These are phyloP conservation scores for Collybia sordida DNA, from an alignment of 768 basidiomycete species.

Conservation along the genomic window DNA sequence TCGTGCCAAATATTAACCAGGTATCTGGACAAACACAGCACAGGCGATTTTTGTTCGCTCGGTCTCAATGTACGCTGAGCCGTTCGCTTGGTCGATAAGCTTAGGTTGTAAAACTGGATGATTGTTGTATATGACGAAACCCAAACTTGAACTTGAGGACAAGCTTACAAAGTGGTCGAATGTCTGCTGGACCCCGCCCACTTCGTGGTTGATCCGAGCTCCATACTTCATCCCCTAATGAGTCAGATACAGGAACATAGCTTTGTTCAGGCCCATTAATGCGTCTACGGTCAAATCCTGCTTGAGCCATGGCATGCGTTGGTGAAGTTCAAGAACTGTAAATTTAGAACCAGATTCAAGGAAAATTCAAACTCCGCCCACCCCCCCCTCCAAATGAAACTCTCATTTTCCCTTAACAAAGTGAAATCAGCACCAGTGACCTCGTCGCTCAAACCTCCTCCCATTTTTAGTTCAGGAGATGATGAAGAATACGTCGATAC, in stretches of 20 bases:
- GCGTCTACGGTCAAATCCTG: constrained; percentile 78
- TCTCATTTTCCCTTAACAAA: constrained; percentile 83
- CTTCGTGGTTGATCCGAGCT: constrained; percentile 39
- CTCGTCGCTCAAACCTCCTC: constrained; percentile 53
- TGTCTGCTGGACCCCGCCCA: constrained; percentile 57
- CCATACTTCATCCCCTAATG: constrained; percentile 30
- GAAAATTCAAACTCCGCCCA: constrained; percentile 33
- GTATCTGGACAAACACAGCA: constrained; percentile 71
- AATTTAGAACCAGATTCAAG: constrained; percentile 6
- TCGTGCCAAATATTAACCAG: constrained; percentile 2
- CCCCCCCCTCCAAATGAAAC: constrained; percentile 61
- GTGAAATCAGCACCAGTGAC: constrained; percentile 48
- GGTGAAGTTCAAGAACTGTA: constrained; percentile 7
- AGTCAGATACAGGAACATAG: constrained; percentile 58
- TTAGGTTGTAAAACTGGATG: constrained; percentile 82
- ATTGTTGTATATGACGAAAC: constrained; percentile 8
- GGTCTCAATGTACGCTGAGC: constrained; percentile 95
- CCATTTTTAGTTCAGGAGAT: constrained; percentile 61
- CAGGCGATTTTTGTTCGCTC: constrained; percentile 92
- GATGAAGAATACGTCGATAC: constrained; percentile 61
- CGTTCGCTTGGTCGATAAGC: constrained; percentile 90
- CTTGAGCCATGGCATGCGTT: constrained; percentile 50
- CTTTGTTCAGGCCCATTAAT: constrained; percentile 91
- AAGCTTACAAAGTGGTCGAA: constrained; percentile 80
- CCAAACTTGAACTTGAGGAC: constrained; percentile 10